phyloP scores from a whole-genome alignment of 1,139 yeast species.

The Blastobotrys persicus region DNA sequence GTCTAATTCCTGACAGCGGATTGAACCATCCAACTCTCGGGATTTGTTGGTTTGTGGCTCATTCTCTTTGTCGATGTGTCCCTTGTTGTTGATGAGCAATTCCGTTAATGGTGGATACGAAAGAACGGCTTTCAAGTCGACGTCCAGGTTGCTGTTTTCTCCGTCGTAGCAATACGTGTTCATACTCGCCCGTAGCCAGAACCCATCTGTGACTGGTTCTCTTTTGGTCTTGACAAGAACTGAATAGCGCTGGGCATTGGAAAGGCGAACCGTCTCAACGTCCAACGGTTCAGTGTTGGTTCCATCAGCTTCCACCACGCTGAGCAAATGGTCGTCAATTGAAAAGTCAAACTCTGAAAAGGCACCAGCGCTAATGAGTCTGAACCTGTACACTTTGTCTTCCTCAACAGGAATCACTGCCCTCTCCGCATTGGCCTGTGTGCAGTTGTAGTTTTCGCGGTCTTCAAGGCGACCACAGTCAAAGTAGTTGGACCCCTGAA shows the following conservation, averaged over 20 bases:
- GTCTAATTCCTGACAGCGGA: slow-evolving; percentile 37
- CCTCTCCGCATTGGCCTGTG: slow-evolving; percentile 28
- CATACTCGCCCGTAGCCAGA: slow-evolving; percentile 41
- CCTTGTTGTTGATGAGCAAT: slow-evolving; percentile 18
- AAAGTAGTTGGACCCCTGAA: slow-evolving; percentile 30
- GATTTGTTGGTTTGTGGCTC: slow-evolving; percentile 26
- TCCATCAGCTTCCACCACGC: slow-evolving; percentile 70
- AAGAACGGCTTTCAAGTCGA: slow-evolving; percentile 40
- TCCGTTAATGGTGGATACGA: slow-evolving; percentile 33
- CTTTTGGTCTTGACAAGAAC: slow-evolving; percentile 42
- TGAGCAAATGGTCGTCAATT: slow-evolving; percentile 50
- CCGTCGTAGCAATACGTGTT: slow-evolving; percentile 41
- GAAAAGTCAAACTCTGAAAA: slow-evolving; percentile 33
- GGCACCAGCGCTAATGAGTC: slow-evolving; percentile 36
- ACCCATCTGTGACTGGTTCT: slow-evolving; percentile 17
- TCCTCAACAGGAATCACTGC: slow-evolving; percentile 15
- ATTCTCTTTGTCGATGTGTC: slow-evolving; percentile 19
- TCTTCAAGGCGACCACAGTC: slow-evolving; percentile 24
- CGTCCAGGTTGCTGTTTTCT: slow-evolving; percentile 36
- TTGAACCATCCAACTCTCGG: slow-evolving; percentile 37
- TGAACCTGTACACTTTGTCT: slow-evolving; percentile 27
- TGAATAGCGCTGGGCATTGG: slow-evolving; percentile 77
- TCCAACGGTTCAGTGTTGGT: slow-evolving; percentile 54
- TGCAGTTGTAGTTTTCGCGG: slow-evolving; percentile 35
- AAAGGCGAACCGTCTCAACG: slow-evolving; percentile 58